Conservation (phyloP, 805 yeast species). For the Wickerhamomyces silvicola region DNA sequence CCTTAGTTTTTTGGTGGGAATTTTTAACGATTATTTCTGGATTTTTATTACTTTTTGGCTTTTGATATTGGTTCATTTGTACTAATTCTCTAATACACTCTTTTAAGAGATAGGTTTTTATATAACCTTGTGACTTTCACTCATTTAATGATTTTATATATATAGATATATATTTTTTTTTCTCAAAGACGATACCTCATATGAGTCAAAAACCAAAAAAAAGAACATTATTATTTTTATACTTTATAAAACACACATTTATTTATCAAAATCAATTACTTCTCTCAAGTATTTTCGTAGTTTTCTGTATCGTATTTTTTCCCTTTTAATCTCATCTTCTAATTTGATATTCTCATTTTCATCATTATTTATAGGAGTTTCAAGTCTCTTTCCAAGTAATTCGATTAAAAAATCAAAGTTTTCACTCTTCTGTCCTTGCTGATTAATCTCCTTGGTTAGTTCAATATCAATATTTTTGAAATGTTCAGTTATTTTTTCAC, state of each 20-base stretch:
- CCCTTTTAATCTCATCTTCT: constrained; percentile 5
- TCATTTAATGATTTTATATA: too few species aligned
- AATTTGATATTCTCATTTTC: constrained; percentile 1
- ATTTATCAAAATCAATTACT: constrained; percentile 3
- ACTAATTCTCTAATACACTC: too few species aligned
- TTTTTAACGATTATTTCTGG: too few species aligned
- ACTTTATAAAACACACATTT: not conserved
- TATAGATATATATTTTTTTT: too few species aligned
- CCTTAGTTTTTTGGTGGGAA: too few species aligned
- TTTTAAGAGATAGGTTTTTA: too few species aligned
- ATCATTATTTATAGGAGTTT: too few species aligned
- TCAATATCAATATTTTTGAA: not conserved
- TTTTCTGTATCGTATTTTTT: constrained; percentile 6
- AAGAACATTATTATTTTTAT: not conserved
- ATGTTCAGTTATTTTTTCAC: constrained; percentile 1
- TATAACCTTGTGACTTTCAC: too few species aligned
- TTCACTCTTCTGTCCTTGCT: constrained; percentile 2
- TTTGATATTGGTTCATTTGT: too few species aligned
- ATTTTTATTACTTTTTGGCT: too few species aligned
- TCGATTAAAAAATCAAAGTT: constrained; percentile 3
- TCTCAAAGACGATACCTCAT: too few species aligned
- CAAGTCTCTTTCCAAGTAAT: not conserved
- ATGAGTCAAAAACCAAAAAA: not conserved
- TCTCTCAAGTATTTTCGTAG: constrained; percentile 4
- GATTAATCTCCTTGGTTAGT: constrained; percentile 2